Percentiles rank a stretch among this genome's conserved stretches.
Conservation (phyloP, 441 rosid species). For the Pelargonium australe region DNA sequence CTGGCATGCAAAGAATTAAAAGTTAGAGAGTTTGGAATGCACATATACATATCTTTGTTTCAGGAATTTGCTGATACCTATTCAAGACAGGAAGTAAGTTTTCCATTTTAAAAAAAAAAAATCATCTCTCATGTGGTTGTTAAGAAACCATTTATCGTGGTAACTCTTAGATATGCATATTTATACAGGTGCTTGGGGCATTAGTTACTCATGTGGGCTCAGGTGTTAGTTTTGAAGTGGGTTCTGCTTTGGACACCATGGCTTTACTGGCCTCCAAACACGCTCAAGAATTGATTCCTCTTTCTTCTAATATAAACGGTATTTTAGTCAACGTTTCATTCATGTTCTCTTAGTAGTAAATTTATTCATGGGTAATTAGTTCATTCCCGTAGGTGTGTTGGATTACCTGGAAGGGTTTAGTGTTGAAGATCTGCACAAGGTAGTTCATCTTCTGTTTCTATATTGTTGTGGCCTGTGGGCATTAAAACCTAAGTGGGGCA, state of each 20-base stretch:
- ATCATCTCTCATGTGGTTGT: constrained; percentile 8
- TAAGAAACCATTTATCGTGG: constrained; percentile 2
- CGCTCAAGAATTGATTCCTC: constrained; percentile 54
- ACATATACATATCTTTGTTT: constrained; percentile 52
- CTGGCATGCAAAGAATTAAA: constrained; percentile 71
- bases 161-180: constrained; percentile 7
- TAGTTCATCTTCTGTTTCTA: constrained; percentile 21
- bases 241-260: constrained; percentile 70
- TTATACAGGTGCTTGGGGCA: constrained; percentile 67
- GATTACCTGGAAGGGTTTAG: constrained; percentile 85
- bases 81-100: constrained; percentile 70
- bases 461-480: constrained; percentile 3
- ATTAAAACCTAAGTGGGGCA: constrained; percentile 19
- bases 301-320: constrained; percentile 81
- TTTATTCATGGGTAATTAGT: constrained; percentile 13
- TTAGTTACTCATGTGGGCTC: constrained; percentile 83
- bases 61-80: constrained; percentile 57
- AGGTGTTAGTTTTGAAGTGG: constrained; percentile 59
- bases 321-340: constrained; percentile 15
- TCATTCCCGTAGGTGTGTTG: constrained; percentile 53
- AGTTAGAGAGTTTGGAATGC: constrained; percentile 66
- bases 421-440: constrained; percentile 68
- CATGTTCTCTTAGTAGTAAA: constrained; percentile 7
- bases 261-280: constrained; percentile 49
- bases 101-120: neutral